phyloP scores from a whole-genome alignment of 306 rosid genomes.

The Gastrolobium villosum region DNA sequence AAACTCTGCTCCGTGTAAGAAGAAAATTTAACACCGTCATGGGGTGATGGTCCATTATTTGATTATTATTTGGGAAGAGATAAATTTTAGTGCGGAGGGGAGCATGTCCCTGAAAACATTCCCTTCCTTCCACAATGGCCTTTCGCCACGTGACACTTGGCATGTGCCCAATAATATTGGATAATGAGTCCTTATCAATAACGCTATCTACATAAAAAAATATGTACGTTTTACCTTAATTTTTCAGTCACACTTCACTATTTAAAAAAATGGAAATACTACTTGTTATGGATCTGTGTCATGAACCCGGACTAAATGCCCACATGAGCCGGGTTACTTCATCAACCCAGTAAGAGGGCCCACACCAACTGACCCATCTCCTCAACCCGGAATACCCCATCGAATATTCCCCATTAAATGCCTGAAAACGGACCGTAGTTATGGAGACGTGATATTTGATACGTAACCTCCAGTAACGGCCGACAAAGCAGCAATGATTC shows the following conservation, averaged over 20 bases:
- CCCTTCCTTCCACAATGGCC: conserved; percentile 31
- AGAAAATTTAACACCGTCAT: conserved; percentile 41
- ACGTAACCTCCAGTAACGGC: too few relatives aligned
- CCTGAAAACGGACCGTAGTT: too few relatives aligned
- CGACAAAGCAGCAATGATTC: too few relatives aligned
- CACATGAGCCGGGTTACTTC: too few relatives aligned
- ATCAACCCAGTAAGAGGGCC: too few relatives aligned
- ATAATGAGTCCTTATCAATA: conserved; percentile 22
- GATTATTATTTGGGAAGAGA: conserved; percentile 40
- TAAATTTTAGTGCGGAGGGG: conserved; percentile 7
- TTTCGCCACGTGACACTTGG: conserved; percentile 38
- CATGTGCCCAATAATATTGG: conserved; percentile 44
- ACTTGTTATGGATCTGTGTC: too few relatives aligned
- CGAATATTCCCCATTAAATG: too few relatives aligned
- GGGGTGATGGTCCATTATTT: conserved; percentile 40
- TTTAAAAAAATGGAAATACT: too few relatives aligned
- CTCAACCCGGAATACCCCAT: too few relatives aligned
- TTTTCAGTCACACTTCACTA: not conserved
- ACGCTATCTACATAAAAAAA: not conserved
- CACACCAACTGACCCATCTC: too few relatives aligned
- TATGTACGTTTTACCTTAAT: not conserved
- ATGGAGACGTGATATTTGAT: too few relatives aligned
- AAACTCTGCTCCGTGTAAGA: conserved; percentile 39
- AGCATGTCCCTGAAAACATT: conserved; percentile 59
- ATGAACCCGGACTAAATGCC: too few relatives aligned